A percentile compares a stretch with the other conserved stretches of the same genome.
Evolutionary conservation across 768 basidiomycete species (phyloP).

Genomic region (Porphyrellus cyaneotinctus): DNA sequence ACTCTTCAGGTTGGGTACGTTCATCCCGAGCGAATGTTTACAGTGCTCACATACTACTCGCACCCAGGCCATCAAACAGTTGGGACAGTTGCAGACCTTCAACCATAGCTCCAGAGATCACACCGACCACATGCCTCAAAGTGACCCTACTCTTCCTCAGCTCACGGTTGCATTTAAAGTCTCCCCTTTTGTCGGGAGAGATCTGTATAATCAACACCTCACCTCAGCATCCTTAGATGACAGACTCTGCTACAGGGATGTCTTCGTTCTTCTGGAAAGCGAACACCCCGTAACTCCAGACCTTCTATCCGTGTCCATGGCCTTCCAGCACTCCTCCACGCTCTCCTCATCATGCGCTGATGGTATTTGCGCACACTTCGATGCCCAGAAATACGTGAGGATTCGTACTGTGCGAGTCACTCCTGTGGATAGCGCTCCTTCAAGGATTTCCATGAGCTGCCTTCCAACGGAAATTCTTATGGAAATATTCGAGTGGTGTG

Average conservation of each 20-base stretch:
- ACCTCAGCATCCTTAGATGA: background rate
- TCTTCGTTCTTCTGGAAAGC: background rate
- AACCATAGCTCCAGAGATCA: background rate
- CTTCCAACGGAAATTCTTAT: constrained; percentile 5
- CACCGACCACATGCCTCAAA: background rate
- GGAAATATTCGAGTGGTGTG: background rate
- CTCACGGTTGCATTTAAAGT: background rate
- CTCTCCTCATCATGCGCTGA: background rate
- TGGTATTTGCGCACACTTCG: background rate
- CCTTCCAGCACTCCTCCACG: background rate
- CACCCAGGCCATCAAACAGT: background rate
- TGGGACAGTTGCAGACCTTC: background rate
- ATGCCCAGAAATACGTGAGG: background rate
- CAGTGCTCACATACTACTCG: too few relatives aligned
- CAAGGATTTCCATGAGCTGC: background rate
- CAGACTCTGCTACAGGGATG: too few relatives aligned
- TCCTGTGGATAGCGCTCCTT: too few relatives aligned
- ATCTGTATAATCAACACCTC: background rate
- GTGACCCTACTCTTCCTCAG: background rate
- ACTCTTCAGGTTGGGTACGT: too few relatives aligned
- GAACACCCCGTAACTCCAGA: background rate
- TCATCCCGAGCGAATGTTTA: too few relatives aligned
- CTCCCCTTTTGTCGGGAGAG: background rate
- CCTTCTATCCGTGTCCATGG: background rate
- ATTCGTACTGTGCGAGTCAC: background rate